phyloP scores from a whole-genome alignment of 345 rosid genomes.

The Heritiera fomes region DNA sequence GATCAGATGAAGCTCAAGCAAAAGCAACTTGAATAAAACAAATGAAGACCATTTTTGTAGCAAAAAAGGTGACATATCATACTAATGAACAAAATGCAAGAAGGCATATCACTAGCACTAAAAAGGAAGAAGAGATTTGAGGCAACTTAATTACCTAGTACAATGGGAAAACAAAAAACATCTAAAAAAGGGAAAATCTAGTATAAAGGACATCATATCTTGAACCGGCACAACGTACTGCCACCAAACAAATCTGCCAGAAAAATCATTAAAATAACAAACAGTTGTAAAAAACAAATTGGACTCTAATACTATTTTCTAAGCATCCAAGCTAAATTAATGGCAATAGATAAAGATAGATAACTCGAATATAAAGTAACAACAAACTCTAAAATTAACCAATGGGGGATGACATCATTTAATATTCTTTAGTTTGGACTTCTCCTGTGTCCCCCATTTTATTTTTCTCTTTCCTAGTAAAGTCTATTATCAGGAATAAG shows the following conservation, averaged over 20 bases:
- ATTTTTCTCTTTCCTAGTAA: slow-evolving; percentile 7
- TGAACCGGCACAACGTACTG: slow-evolving; percentile 8
- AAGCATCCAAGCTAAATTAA: not conserved
- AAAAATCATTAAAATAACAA: slow-evolving; percentile 18
- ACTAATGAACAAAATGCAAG: not conserved
- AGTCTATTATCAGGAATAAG: not conserved
- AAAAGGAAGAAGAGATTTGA: not conserved
- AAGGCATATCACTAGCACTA: not conserved
- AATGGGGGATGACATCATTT: not conserved
- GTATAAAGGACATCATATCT: not conserved
- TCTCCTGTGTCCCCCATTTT: not conserved
- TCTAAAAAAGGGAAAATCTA: not conserved
- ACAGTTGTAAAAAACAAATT: not conserved
- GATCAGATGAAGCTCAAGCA: slow-evolving; percentile 1
- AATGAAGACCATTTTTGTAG: not conserved
- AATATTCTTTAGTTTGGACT: not conserved
- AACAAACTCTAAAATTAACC: not conserved
- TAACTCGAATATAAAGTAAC: not conserved
- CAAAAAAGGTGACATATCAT: not conserved
- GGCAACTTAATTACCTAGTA: not conserved
- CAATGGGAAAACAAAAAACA: not conserved
- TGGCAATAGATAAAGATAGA: not conserved
- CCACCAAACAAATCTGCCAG: not conserved
- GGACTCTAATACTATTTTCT: not conserved
- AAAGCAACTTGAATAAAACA: not conserved